Base-by-base conservation (phyloP, 202 grass and related monocot species). In the Cymbopogon flexuosus region DNA sequence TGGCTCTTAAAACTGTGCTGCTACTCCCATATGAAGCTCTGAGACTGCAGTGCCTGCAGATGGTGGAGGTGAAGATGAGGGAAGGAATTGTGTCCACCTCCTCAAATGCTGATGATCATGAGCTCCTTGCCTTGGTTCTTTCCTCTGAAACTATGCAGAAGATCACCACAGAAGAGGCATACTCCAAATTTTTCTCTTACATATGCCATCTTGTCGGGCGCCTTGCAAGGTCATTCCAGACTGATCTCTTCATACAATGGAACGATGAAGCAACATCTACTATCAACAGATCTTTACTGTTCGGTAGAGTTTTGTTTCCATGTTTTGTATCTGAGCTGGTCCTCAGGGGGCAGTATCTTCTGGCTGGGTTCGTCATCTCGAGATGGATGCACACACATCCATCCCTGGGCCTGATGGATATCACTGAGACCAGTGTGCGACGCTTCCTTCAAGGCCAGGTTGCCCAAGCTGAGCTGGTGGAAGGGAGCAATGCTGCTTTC, bases 311-410 rank as follows among this genome's bases (percentile, higher is more conserved):
- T 61, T 54, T 98, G 31, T 80, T 98, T 43, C 92, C 96, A 5
- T 93, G 74, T 84, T 91, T 98, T 64, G 75, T 98, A 81, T 95
- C 90, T 58, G 86, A 98, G 49, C 49, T 94, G 39, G 88, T 95
- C 65, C 65, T 81, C 34, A 87, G 64, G 23, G 90, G 88, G 10
- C 88, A 98, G 69, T 70, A 85, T 84, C 73, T 98, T 30, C 71
- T 98, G 57, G 92, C 92, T 10, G 88, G 90, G 62, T 89, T 95
- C 75, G 22, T 93, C 70, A 67, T 98, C 68, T 93, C 87, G 0
- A 90, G 65, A 88, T 98, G 96, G 90, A 98, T 94, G 92, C 96
- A 98, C 77, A 93, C 90, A 1, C 88, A 90, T 56, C 67, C 84
- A 31, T 91, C 84, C 41, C 84, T 98, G 23, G 88, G 88, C 16